Evolutionary conservation across 306 rosid species (phyloP), one percentile per base, ranked within the genome.

Genomic region (Nissolia schottii): DNA sequence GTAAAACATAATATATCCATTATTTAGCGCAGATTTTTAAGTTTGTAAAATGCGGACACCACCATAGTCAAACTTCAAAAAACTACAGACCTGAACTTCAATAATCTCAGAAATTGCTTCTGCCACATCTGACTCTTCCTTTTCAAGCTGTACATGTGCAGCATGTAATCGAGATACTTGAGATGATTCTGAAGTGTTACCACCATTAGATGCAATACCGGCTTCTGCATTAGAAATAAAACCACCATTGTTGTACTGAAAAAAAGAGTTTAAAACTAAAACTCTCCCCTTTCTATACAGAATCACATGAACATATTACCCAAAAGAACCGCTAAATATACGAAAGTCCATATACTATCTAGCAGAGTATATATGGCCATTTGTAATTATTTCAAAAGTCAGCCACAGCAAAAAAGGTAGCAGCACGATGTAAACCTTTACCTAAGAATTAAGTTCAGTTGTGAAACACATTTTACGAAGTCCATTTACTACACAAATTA

Each of bases 51-150:
- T 34, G 10, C 51, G 51, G 10, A 9, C 22, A 12, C 55, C n/a
- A 58, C 58, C 46, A 64, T 31, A 51, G 48, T 14, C 3, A 62
- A 25, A 45, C 6, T 1, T 49, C 46, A 43, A 69, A 50, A 72
- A 45, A 15, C 29, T 34, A 55, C 78, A 59, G 37, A 84, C 97
- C 93, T 92, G 88, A 55, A 86, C 89, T 59, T 84, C 84, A 34
- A 85, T 29, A 59, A 87, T 84, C 34, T 67, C 89, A 46, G 90
- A 84, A 70, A 91, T 64, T 50, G 92, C 91, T 69, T 76, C 85
- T 77, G 84, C 98, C 79, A 82, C 77, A 41, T 89, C 88, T 31
- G 72, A 79, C 63, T 84, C 88, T 68, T 90, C 98, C 82, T 83
- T 77, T 80, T 81, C 89, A 20, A 83, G 78, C 79, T 83, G 85